phyloP scores from a whole-genome alignment of 441 rosid species.

The Syzygium malaccense region DNA sequence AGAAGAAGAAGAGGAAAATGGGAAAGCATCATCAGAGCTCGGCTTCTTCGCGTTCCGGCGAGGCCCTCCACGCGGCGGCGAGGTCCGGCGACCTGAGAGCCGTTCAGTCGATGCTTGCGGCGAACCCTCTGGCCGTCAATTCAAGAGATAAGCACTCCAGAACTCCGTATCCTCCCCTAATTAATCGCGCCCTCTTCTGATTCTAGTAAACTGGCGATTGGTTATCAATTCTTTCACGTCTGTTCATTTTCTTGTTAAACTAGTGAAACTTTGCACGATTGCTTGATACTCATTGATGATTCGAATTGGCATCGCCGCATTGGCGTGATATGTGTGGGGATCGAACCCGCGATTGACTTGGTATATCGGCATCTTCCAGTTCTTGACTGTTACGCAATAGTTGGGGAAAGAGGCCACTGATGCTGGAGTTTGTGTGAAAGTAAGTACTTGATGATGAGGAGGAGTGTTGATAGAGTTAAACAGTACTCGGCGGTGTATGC shows the following conservation, averaged over 20 bases:
- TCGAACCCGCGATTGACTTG: background rate
- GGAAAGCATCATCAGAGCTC: background rate
- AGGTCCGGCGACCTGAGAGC: constrained; percentile 72
- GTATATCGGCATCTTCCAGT: background rate
- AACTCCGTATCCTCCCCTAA: constrained; percentile 71
- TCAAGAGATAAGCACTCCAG: constrained; percentile 93
- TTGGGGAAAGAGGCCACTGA: background rate
- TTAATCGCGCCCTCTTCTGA: background rate
- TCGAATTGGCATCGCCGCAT: background rate
- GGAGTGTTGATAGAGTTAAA: background rate
- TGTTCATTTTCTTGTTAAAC: background rate
- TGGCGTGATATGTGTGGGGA: background rate
- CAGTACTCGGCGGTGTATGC: background rate
- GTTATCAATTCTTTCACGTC: background rate
- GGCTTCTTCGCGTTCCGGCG: background rate
- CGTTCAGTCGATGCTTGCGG: constrained; percentile 41
- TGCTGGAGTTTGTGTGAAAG: background rate
- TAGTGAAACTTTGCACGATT: background rate
- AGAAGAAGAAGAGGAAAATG: background rate
- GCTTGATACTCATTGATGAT: background rate
- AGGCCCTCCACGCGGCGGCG: constrained; percentile 68
- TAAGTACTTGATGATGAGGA: background rate
- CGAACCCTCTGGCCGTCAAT: constrained; percentile 63
- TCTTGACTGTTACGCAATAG: background rate
- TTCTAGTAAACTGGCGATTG: background rate